These are phyloP conservation scores for Fraxinus xanthoxyloides DNA, from an alignment of 305 asterid species.

Conservation along the genomic window DNA sequence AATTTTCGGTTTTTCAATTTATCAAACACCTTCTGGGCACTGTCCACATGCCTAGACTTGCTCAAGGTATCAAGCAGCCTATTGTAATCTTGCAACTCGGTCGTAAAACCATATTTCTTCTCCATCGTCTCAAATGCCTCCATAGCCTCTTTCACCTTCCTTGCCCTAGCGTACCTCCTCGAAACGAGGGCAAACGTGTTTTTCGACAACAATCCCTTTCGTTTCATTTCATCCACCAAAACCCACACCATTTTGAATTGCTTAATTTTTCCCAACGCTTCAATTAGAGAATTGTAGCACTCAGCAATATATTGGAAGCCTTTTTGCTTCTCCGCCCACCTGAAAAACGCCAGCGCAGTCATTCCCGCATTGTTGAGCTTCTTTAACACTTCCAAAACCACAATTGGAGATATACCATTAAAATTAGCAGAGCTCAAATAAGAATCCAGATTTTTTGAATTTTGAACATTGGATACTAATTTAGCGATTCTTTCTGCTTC, in stretches of 20 bases:
- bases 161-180: constrained; percentile 71
- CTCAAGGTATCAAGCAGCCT: constrained; percentile 66
- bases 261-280: constrained; percentile 71
- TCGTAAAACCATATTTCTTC: constrained; percentile 56
- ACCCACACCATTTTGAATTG: constrained; percentile 80
- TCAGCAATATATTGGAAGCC: constrained; percentile 38
- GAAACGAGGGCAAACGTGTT: constrained; percentile 68
- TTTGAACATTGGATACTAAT: constrained; percentile 31
- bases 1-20: constrained; percentile 54
- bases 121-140: constrained; percentile 80
- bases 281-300: constrained; percentile 68
- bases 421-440: constrained; percentile 33
- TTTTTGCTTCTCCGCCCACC: constrained; percentile 67
- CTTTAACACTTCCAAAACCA: constrained; percentile 61
- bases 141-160: constrained; percentile 62
- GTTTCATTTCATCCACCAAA: constrained; percentile 66
- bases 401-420: constrained; percentile 36
- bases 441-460: constrained; percentile 35
- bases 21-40: constrained; percentile 75
- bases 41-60: constrained; percentile 60
- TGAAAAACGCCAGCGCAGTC: constrained; percentile 63
- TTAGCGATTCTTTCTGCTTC: constrained; percentile 57
- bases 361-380: constrained; percentile 67
- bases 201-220: constrained; percentile 40
- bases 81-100: constrained; percentile 64